phyloP scores from a whole-genome alignment of 768 basidiomycete species.

The Kwoniella europaea region DNA sequence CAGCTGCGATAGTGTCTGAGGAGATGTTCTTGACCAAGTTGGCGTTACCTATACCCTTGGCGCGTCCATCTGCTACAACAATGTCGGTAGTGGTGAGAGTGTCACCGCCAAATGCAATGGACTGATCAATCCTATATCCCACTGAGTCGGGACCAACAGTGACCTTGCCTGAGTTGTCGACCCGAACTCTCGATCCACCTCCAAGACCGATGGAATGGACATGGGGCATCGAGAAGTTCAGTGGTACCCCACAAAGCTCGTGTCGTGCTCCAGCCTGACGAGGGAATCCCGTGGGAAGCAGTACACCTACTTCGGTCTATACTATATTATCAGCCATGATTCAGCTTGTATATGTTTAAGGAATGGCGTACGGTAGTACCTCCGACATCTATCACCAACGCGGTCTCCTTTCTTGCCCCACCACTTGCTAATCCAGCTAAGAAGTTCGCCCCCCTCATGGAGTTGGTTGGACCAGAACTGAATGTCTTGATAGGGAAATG shows the following conservation, averaged over 20 bases:
- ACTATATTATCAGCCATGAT: not conserved
- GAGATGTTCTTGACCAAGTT: constrained; percentile 50
- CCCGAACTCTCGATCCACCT: constrained; percentile 66
- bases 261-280: constrained; percentile 68
- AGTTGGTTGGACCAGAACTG: constrained; percentile 69
- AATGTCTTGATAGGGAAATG: constrained; percentile 70
- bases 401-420: constrained; percentile 28
- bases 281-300: constrained; percentile 66
- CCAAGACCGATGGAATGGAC: constrained; percentile 67
- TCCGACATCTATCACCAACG: constrained; percentile 67
- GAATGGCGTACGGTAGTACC: constrained; percentile 62
- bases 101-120: constrained; percentile 66
- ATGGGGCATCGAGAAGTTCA: constrained; percentile 58
- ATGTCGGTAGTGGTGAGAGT: constrained; percentile 70
- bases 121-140: constrained; percentile 63
- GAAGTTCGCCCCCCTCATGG: constrained; percentile 72
- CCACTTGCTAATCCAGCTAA: constrained; percentile 61
- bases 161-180: constrained; percentile 58
- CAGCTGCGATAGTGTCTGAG: constrained; percentile 52
- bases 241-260: constrained; percentile 69
- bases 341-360: not conserved
- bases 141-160: constrained; percentile 71
- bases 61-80: constrained; percentile 60
- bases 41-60: constrained; percentile 49
- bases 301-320: constrained; percentile 29